Conservation (phyloP, 2,329 filamentous ascomycete species). For the Colletotrichum horii region DNA sequence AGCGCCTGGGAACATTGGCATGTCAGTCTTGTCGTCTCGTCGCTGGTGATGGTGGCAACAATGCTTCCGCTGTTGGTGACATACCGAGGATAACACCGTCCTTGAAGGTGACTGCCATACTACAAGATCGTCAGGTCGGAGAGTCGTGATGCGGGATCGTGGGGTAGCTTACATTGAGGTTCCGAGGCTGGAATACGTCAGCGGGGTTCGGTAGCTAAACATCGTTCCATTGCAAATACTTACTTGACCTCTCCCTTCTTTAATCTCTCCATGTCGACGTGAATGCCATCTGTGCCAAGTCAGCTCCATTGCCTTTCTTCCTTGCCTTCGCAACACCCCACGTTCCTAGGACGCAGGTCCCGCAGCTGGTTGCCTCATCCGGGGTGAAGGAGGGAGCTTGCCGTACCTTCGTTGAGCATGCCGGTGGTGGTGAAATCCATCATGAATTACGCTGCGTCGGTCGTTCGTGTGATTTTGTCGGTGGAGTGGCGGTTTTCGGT, state of each 20-base stretch:
- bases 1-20: conserved; percentile 61
- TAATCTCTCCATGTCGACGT: conserved; percentile 97
- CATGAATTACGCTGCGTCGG: neutral
- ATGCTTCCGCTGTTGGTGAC: conserved; percentile 22
- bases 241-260: conserved; percentile 99
- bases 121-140: conserved; percentile 42
- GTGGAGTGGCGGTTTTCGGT: neutral
- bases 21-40: neutral
- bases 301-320: neutral
- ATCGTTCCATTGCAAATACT: conserved; percentile 41
- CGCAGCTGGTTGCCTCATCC: conserved; percentile 1
- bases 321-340: neutral
- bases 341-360: neutral
- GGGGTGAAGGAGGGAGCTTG: neutral
- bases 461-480: conserved; percentile 21
- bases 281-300: conserved; percentile 83
- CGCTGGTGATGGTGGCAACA: neutral
- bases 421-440: conserved; percentile 72
- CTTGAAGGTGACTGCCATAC: conserved; percentile 99
- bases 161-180: conserved; percentile 82
- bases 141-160: neutral
- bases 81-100: conserved; percentile 91
- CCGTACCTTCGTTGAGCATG: conserved; percentile 66
- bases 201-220: conserved; percentile 10
- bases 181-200: conserved; percentile 71